Percentiles rank a stretch among this genome's conserved stretches.
Conservation (phyloP, 768 basidiomycete species). For the Mycena rosella region DNA sequence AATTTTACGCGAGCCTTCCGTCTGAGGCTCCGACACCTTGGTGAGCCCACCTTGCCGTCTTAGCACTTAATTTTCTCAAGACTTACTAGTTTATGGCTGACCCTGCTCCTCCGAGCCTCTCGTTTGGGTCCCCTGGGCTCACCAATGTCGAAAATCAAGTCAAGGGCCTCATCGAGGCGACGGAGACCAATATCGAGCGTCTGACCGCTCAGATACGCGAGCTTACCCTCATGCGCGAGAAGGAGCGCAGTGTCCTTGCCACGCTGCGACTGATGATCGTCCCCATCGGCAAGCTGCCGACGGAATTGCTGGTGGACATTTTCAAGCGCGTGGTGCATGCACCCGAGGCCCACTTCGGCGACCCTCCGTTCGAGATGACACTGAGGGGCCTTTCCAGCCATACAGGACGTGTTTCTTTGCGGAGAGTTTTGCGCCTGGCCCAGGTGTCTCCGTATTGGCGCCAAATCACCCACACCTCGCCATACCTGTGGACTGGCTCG, state of each 20-base stretch:
- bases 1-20: no score
- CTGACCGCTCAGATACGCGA: constrained; percentile 9
- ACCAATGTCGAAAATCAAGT: constrained; percentile 22
- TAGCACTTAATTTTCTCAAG: no score
- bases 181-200: constrained; percentile 29
- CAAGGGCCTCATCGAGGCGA: constrained; percentile 18
- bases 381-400: background rate
- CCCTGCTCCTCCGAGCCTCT: background rate
- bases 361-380: no score
- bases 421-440: constrained; percentile 1
- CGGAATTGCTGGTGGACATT: constrained; percentile 19
- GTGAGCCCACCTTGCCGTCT: no score
- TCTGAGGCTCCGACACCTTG: no score
- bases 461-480: constrained; percentile 2
- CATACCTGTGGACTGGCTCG: constrained; percentile 19
- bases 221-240: background rate
- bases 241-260: constrained; percentile 16
- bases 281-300: constrained; percentile 21
- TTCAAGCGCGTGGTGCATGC: constrained; percentile 11
- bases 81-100: no score
- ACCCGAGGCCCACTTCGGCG: no score
- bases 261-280: constrained; percentile 8
- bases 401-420: background rate
- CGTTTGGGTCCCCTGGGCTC: constrained; percentile 8
- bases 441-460: constrained; percentile 24